Conservation (phyloP, 176 grass and related monocot genomes). For the Alopecurus myosuroides region DNA sequence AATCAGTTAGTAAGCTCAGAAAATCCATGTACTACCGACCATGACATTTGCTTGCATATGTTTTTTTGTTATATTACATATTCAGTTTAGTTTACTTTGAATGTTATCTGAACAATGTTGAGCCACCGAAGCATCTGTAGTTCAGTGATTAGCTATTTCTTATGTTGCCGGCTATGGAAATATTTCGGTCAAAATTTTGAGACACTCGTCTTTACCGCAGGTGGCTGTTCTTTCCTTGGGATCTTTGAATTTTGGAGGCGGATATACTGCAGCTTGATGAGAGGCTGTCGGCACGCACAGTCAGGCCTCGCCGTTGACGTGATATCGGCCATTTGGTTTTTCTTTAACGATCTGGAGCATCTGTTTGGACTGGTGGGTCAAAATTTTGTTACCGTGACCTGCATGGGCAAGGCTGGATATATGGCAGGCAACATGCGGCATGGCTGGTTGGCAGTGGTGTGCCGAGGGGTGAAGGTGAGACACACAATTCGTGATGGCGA, state of each 20-base stretch:
- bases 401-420: no score
- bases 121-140: background rate
- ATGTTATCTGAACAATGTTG: background rate
- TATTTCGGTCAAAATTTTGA: background rate
- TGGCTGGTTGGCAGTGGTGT: no score
- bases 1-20: no score
- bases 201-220: background rate
- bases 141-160: background rate
- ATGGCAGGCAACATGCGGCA: no score
- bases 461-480: no score
- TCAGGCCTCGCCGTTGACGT: background rate
- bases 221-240: background rate
- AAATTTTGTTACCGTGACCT: no score
- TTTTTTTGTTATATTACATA: background rate
- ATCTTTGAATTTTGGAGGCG: background rate
- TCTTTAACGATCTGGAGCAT: background rate
- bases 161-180: background rate
- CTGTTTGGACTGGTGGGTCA: no score
- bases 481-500: no score
- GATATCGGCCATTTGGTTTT: background rate
- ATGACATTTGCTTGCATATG: background rate
- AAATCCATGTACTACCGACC: background rate
- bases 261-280: background rate
- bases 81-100: background rate
- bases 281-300: background rate